Conservation (phyloP, 306 rosid genomes). For the Dicorynia guianensis region DNA sequence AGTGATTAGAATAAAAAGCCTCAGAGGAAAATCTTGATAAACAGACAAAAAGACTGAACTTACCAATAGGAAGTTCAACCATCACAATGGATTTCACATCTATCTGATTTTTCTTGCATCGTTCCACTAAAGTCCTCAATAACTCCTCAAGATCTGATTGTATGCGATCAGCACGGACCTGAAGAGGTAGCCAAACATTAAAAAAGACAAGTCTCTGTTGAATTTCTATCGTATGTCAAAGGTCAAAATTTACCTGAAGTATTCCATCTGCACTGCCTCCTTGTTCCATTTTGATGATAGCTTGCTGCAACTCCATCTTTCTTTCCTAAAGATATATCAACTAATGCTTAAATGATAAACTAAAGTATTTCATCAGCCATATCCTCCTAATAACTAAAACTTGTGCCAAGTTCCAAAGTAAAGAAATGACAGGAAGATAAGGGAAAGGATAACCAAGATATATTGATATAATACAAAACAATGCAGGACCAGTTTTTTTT, state of each 20-base stretch:
- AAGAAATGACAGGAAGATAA: not conserved
- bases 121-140: slow-evolving; percentile 73
- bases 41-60: slow-evolving; percentile 31
- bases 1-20: slow-evolving; percentile 23
- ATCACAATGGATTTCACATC: slow-evolving; percentile 72
- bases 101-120: slow-evolving; percentile 90
- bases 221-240: slow-evolving; percentile 27
- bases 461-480: not conserved
- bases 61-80: slow-evolving; percentile 89
- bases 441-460: slow-evolving; percentile 5
- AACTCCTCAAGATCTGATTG: slow-evolving; percentile 90
- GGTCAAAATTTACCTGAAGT: slow-evolving; percentile 76
- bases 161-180: slow-evolving; percentile 97
- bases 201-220: slow-evolving; percentile 35
- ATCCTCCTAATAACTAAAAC: slow-evolving; percentile 29
- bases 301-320: slow-evolving; percentile 88
- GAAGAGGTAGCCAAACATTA: slow-evolving; percentile 47
- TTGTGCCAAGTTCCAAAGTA: not conserved
- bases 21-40: not conserved
- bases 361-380: slow-evolving; percentile 33
- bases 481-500: not conserved
- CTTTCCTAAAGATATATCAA: slow-evolving; percentile 64
- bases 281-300: slow-evolving; percentile 86
- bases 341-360: slow-evolving; percentile 35
- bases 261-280: slow-evolving; percentile 99